Conservation (phyloP, 345 rosid genomes). For the Camelina hispida region DNA sequence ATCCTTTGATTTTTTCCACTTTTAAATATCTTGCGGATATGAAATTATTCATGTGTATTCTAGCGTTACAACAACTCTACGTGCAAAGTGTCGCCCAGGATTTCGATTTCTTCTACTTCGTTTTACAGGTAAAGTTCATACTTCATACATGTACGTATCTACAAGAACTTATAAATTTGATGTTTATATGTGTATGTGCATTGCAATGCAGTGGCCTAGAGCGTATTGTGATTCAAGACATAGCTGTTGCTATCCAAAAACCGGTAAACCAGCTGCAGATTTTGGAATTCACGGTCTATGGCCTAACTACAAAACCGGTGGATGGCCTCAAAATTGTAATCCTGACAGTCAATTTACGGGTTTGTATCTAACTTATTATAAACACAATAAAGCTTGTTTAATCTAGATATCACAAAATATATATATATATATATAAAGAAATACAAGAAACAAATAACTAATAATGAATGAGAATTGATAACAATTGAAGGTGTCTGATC, state of each 20-base stretch:
- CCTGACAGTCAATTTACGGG: conserved; percentile 63
- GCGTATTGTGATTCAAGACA: conserved; percentile 77
- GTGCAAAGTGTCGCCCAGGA: conserved; percentile 55
- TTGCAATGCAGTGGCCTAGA: conserved; percentile 82
- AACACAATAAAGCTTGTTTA: neutral
- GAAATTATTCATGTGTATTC: conserved; percentile 48
- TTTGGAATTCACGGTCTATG: too few species aligned
- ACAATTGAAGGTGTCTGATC: conserved; percentile 62
- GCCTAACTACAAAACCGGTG: conserved; percentile 84
- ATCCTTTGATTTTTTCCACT: neutral
- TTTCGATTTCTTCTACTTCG: conserved; percentile 96
- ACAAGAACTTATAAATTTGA: conserved; percentile 5
- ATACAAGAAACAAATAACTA: too few species aligned
- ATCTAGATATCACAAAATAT: neutral
- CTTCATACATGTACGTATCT: neutral
- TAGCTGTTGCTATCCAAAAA: too few species aligned
- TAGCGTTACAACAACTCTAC: conserved; percentile 47
- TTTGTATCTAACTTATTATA: conserved; percentile 16
- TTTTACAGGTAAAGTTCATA: conserved; percentile 61
- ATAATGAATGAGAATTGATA: neutral
- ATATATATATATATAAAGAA: too few species aligned
- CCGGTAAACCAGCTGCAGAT: too few species aligned
- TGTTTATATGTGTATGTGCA: conserved; percentile 13
- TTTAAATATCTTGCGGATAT: conserved; percentile 33
- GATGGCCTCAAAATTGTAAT: conserved; percentile 85